A percentile compares a stretch with the other conserved stretches of the same genome.
phyloP scores from a whole-genome alignment of 768 basidiomycete genomes.

The Pleurotus cornucopiae region DNA sequence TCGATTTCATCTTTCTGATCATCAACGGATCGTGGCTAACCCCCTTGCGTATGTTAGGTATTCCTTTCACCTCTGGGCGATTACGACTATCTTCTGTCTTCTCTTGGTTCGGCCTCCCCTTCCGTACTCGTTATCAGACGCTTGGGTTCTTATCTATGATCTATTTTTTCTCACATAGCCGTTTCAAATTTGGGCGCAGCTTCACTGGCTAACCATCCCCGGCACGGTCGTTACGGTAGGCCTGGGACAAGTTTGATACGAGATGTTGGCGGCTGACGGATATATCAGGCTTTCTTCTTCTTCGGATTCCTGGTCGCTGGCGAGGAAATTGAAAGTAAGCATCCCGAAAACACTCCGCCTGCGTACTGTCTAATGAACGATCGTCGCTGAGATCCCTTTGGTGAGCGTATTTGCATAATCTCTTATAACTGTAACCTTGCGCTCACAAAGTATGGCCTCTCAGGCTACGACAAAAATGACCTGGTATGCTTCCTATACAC shows the following conservation, averaged over 20 bases:
- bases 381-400: constrained; percentile 36
- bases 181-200: constrained; percentile 52
- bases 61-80: constrained; percentile 64
- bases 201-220: constrained; percentile 65
- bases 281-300: constrained; percentile 56
- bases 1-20: background rate
- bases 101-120: constrained; percentile 39
- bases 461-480: constrained; percentile 72
- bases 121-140: background rate
- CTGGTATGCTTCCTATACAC: constrained; percentile 33
- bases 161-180: constrained; percentile 36
- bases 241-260: background rate
- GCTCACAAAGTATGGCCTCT: background rate
- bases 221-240: constrained; percentile 49
- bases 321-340: constrained; percentile 71
- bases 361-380: background rate
- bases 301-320: constrained; percentile 73
- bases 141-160: background rate
- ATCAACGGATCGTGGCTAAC: background rate
- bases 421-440: background rate
- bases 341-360: background rate
- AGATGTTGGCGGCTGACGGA: no score
- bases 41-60: constrained; percentile 35
- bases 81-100: constrained; percentile 58
- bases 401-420: constrained; percentile 9